Conservation (phyloP, 1,139 yeast species). For the Sugiyamaella paludigena region DNA sequence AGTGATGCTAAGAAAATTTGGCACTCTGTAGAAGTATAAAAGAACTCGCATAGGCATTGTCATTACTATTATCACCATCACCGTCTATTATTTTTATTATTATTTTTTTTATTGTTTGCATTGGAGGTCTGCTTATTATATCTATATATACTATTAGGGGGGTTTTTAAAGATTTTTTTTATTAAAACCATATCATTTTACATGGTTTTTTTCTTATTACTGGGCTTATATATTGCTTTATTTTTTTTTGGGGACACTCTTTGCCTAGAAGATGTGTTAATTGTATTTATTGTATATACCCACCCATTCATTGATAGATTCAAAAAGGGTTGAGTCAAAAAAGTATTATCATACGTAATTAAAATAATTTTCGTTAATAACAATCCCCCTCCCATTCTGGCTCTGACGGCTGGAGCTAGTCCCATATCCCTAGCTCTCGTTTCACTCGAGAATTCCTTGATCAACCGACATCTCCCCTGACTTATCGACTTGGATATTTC, state of each 20-base stretch:
- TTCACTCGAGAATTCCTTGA: too few relatives aligned
- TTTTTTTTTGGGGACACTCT: not conserved
- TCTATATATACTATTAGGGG: not conserved
- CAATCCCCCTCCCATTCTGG: too few relatives aligned
- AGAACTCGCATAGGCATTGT: not conserved
- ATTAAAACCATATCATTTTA: not conserved
- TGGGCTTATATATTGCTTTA: not conserved
- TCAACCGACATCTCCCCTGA: too few relatives aligned
- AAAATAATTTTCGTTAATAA: slow-evolving; percentile 5
- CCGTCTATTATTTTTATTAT: not conserved
- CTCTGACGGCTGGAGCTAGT: too few relatives aligned
- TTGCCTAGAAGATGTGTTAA: not conserved
- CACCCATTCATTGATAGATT: slow-evolving; percentile 1
- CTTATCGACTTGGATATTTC: too few relatives aligned
- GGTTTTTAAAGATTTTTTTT: not conserved
- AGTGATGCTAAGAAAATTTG: slow-evolving; percentile 7
- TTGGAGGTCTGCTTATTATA: slow-evolving; percentile 4
- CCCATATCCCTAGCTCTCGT: too few relatives aligned
- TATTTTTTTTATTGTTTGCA: slow-evolving; percentile 10
- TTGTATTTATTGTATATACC: slow-evolving; percentile 12
- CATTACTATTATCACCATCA: not conserved
- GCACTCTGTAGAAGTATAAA: slow-evolving; percentile 13
- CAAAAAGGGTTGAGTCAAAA: slow-evolving; percentile 6
- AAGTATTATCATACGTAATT: slow-evolving; percentile 21
- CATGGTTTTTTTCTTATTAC: slow-evolving; percentile 2